Evolutionary conservation across 257 asterid genomes (phyloP).

Genomic region (Petunia axillaris): DNA sequence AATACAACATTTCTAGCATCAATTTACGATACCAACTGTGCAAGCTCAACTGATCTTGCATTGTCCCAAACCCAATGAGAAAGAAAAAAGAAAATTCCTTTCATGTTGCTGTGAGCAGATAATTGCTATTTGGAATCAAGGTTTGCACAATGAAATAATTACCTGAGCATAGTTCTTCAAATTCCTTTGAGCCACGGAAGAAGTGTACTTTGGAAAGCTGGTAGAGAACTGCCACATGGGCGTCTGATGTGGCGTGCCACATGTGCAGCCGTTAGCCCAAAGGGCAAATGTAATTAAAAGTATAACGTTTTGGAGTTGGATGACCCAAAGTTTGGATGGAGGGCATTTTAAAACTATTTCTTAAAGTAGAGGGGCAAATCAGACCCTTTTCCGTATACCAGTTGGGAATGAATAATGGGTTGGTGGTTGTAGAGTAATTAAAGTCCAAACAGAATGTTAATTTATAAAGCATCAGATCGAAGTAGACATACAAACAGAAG

Average conservation of each 20-base stretch:
- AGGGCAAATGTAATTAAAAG: too few species aligned
- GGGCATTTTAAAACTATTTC: too few species aligned
- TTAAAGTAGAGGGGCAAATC: too few species aligned
- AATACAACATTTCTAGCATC: not conserved
- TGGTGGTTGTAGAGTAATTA: slow-evolving; percentile 28
- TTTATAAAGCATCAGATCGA: slow-evolving; percentile 38
- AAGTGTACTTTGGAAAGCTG: slow-evolving; percentile 81
- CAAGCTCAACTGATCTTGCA: slow-evolving; percentile 11
- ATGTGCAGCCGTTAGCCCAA: too few species aligned
- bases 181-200: slow-evolving; percentile 92
- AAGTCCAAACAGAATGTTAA: slow-evolving; percentile 28
- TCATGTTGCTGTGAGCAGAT: not conserved
- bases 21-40: not conserved
- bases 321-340: too few species aligned
- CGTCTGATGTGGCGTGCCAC: too few species aligned
- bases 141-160: slow-evolving; percentile 3
- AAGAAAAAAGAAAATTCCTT: not conserved
- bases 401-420: slow-evolving; percentile 1
- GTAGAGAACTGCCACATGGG: slow-evolving; percentile 66
- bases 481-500: slow-evolving; percentile 29
- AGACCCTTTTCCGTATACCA: not conserved
- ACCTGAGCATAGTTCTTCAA: slow-evolving; percentile 84
- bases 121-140: not conserved
- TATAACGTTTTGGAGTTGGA: too few species aligned
- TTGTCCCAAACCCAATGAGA: not conserved